Percentiles rank a stretch among this genome's conserved stretches.
These are phyloP conservation scores for Tricharina praecox DNA, from an alignment of 495 filamentous ascomycete species.

Conservation along the genomic window DNA sequence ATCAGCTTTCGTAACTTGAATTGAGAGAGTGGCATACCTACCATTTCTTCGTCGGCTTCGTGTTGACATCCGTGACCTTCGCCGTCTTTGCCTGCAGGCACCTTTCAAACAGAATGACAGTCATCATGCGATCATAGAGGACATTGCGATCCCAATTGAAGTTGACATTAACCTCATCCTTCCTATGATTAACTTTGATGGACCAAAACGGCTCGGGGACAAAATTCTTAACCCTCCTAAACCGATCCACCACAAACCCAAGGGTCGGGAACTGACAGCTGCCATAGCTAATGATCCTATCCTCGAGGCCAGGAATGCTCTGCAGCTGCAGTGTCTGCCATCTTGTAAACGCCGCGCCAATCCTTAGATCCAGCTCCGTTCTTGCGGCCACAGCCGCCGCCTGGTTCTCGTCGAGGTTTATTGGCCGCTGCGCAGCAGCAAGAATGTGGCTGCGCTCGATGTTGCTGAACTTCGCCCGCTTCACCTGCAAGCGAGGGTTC, in stretches of 20 bases:
- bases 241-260: slow-evolving; percentile 92
- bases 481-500: slow-evolving; percentile 59
- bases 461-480: slow-evolving; percentile 82
- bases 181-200: slow-evolving; percentile 66
- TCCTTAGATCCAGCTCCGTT: slow-evolving; percentile 82
- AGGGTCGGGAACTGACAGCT: slow-evolving; percentile 95
- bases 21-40: no score
- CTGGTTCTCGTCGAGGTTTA: slow-evolving; percentile 67
- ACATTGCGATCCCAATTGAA: slow-evolving; percentile 72
- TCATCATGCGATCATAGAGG: slow-evolving; percentile 74
- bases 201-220: slow-evolving; percentile 83
- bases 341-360: slow-evolving; percentile 85
- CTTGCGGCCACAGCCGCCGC: slow-evolving; percentile 75
- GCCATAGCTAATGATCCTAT: slow-evolving; percentile 69
- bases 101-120: slow-evolving; percentile 66
- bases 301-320: slow-evolving; percentile 43
- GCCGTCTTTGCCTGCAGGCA: slow-evolving; percentile 64
- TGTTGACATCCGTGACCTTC: slow-evolving; percentile 62
- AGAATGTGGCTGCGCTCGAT: slow-evolving; percentile 86
- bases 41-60: slow-evolving; percentile 88
- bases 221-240: slow-evolving; percentile 82
- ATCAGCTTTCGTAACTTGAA: slow-evolving; percentile 1
- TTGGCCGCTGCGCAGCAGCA: slow-evolving; percentile 58
- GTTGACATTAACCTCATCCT: slow-evolving; percentile 60
- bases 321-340: slow-evolving; percentile 62